These are phyloP conservation scores for Notholithocarpus densiflorus DNA, from an alignment of 306 rosid genomes.

Conservation along the genomic window DNA sequence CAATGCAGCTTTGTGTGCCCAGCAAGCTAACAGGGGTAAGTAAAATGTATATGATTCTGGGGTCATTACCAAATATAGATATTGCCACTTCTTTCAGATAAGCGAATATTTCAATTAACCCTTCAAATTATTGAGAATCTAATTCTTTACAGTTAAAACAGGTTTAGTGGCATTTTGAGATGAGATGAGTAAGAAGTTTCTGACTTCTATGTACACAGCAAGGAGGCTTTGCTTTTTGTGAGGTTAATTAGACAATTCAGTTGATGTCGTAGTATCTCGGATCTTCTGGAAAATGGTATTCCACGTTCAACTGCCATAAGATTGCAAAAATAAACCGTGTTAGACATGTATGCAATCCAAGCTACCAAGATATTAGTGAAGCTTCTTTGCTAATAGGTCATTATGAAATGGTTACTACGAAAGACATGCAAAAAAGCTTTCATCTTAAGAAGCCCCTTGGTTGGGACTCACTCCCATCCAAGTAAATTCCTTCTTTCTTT, in stretches of 20 bases:
- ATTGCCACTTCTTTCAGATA: background rate
- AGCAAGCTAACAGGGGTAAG: too few species aligned
- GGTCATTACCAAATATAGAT: background rate
- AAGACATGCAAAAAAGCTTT: background rate
- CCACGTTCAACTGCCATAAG: conserved; percentile 83
- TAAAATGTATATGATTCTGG: background rate
- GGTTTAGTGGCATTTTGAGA: conserved; percentile 28
- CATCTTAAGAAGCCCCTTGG: background rate
- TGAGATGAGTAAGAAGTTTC: conserved; percentile 14
- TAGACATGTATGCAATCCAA: conserved; percentile 17
- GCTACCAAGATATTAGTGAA: background rate
- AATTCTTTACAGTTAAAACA: conserved; percentile 30
- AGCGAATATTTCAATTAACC: conserved; percentile 16
- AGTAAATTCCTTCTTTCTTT: too few species aligned
- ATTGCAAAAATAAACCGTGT: conserved; percentile 19
- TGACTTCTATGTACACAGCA: conserved; percentile 33
- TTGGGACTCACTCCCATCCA: too few species aligned
- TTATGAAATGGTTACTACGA: background rate
- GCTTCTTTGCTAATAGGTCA: background rate
- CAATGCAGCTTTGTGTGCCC: too few species aligned
- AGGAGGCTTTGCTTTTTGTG: conserved; percentile 20
- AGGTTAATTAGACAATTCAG: conserved; percentile 40
- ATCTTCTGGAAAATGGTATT: conserved; percentile 94
- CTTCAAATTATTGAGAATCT: conserved; percentile 37
- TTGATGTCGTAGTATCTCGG: conserved; percentile 85